phyloP scores from a whole-genome alignment of 257 asterid species.

The Nicotiana attenuata region DNA sequence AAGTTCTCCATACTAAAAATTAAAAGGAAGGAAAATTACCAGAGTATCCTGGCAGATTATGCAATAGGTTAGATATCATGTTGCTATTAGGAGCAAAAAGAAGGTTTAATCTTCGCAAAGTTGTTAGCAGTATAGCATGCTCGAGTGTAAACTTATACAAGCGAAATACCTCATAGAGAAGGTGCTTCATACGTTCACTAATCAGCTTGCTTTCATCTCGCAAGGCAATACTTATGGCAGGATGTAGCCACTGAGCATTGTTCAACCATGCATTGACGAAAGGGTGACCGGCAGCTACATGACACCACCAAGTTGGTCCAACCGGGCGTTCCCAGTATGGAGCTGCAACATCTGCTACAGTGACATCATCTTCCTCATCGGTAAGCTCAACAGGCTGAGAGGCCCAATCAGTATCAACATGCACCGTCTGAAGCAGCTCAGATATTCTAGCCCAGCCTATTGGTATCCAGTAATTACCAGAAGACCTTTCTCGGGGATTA shows the following conservation, averaged over 20 bases:
- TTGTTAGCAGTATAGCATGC: background rate
- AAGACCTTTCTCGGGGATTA: constrained; percentile 25
- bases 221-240: constrained; percentile 84
- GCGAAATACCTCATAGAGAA: constrained; percentile 67
- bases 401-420: constrained; percentile 66
- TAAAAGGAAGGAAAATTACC: background rate
- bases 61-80: background rate
- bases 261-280: constrained; percentile 68
- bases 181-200: constrained; percentile 93
- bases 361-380: constrained; percentile 70
- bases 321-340: constrained; percentile 92
- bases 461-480: constrained; percentile 77
- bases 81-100: background rate
- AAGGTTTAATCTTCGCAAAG: background rate
- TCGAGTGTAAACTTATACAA: background rate
- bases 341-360: constrained; percentile 90
- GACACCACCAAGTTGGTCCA: constrained; percentile 99
- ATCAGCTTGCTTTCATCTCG: constrained; percentile 86
- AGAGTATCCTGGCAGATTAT: background rate
- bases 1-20: background rate
- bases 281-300: constrained; percentile 81
- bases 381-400: constrained; percentile 40
- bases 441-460: constrained; percentile 91
- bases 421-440: constrained; percentile 62
- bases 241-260: constrained; percentile 84